A percentile compares a stretch with the other conserved stretches of the same genome.
Conservation (phyloP, 2,329 filamentous ascomycete species). For the Colletotrichum chlorophyti region DNA sequence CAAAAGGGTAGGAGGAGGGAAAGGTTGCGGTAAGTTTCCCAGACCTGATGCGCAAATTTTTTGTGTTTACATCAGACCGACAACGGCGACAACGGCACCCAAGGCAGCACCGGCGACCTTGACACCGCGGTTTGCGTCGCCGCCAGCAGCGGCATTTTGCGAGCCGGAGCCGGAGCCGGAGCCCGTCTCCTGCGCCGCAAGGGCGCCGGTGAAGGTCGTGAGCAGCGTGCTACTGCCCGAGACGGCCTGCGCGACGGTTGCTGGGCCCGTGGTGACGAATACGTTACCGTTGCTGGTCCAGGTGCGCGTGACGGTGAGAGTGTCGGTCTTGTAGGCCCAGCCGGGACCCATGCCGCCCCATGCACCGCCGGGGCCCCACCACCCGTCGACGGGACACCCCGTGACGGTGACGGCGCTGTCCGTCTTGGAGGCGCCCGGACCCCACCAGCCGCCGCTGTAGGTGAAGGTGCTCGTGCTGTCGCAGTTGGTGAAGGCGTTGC, state of each 20-base stretch:
- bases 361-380: constrained; percentile 32
- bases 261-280: constrained; percentile 4
- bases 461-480: constrained; percentile 33
- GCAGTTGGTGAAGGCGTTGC: constrained; percentile 31
- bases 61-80: constrained; percentile 32
- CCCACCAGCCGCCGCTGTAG: constrained; percentile 31
- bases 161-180: constrained; percentile 7
- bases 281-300: constrained; percentile 9
- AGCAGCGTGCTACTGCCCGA: constrained; percentile 32
- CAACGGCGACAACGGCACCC: constrained; percentile 30
- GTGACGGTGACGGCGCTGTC: constrained; percentile 33
- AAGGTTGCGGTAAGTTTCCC: not conserved
- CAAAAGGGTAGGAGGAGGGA: constrained; percentile 1
- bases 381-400: constrained; percentile 34
- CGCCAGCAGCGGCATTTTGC: not conserved
- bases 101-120: constrained; percentile 29
- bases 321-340: constrained; percentile 33
- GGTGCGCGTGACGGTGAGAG: constrained; percentile 30
- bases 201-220: constrained; percentile 29
- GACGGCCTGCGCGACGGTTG: constrained; percentile 17
- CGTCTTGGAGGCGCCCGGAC: constrained; percentile 21
- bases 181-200: constrained; percentile 25
- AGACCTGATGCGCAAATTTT: not conserved
- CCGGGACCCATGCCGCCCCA: constrained; percentile 30
- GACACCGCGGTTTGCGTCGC: constrained; percentile 21